Percentiles rank a stretch among this genome's conserved stretches.
Conservation (phyloP, 345 rosid genomes). For the Brassica napus region Da-Ae NC_063439.1:25148501-25149000, state of each 20-base stretch:
- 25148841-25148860: conserved; percentile 63
- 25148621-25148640: conserved; percentile 45
- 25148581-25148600: conserved; percentile 67
- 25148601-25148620: conserved; percentile 81
- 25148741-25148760: conserved; percentile 96
- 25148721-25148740: conserved; percentile 74
- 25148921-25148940: conserved; percentile 17
- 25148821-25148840: conserved; percentile 66
- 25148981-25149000: conserved; percentile 78
- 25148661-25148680: conserved; percentile 11
- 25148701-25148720: conserved; percentile 51
- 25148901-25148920: conserved; percentile 10
- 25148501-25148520: conserved; percentile 11
- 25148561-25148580: conserved; percentile 49
- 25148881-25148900: conserved; percentile 58
- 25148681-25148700: conserved; percentile 4
- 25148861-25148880: conserved; percentile 82
- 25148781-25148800: conserved; percentile 99
- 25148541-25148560: conserved; percentile 41
- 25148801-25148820: conserved; percentile 94
- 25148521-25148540: conserved; percentile 67
- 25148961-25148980: conserved; percentile 64
- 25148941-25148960: neutral
- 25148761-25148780: conserved; percentile 92
- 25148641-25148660: conserved; percentile 17